Conservation (phyloP, 352 stramenopile genomes). For the Phytophthora aleatoria region DNA sequence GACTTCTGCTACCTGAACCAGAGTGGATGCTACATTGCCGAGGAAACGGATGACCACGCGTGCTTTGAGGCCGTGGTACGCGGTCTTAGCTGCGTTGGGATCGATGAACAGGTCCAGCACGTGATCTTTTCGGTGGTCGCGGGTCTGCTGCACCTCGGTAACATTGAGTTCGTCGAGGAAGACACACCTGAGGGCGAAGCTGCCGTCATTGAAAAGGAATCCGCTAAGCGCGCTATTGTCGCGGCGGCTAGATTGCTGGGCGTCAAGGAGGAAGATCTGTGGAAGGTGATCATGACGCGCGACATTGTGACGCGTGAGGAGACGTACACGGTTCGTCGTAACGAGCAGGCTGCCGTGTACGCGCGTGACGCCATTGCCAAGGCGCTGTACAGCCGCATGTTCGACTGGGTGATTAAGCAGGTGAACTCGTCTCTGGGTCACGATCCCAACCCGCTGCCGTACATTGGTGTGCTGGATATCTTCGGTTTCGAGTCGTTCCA, state of each 20-base stretch:
- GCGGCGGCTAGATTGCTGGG: slow-evolving; percentile 69
- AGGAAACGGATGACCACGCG: slow-evolving; percentile 91
- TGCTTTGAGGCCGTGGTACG: slow-evolving; percentile 78
- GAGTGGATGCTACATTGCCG: slow-evolving; percentile 91
- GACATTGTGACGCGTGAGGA: slow-evolving; percentile 86
- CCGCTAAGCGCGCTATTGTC: slow-evolving; percentile 62
- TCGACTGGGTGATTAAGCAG: slow-evolving; percentile 93
- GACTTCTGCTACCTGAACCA: slow-evolving; percentile 96
- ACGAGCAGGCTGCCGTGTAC: slow-evolving; percentile 86
- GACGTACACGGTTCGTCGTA: slow-evolving; percentile 83
- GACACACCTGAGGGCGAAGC: slow-evolving; percentile 83
- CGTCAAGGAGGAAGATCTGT: slow-evolving; percentile 62
- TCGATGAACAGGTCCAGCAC: slow-evolving; percentile 69
- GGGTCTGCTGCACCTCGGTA: slow-evolving; percentile 95
- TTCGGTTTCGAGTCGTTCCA: slow-evolving; percentile 93
- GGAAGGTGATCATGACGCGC: slow-evolving; percentile 86
- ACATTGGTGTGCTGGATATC: slow-evolving; percentile 92
- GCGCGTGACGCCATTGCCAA: slow-evolving; percentile 93
- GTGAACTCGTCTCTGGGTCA: slow-evolving; percentile 90
- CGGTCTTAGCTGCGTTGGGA: slow-evolving; percentile 79
- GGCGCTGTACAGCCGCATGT: slow-evolving; percentile 92
- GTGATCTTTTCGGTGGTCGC: slow-evolving; percentile 93
- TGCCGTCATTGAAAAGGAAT: slow-evolving; percentile 72
- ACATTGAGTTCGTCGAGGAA: slow-evolving; percentile 94
- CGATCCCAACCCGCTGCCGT: slow-evolving; percentile 75